Evolutionary conservation across 305 asterid genomes (phyloP), one percentile per base, ranked within the genome.

Genomic region (Fraxinus nigra): DNA sequence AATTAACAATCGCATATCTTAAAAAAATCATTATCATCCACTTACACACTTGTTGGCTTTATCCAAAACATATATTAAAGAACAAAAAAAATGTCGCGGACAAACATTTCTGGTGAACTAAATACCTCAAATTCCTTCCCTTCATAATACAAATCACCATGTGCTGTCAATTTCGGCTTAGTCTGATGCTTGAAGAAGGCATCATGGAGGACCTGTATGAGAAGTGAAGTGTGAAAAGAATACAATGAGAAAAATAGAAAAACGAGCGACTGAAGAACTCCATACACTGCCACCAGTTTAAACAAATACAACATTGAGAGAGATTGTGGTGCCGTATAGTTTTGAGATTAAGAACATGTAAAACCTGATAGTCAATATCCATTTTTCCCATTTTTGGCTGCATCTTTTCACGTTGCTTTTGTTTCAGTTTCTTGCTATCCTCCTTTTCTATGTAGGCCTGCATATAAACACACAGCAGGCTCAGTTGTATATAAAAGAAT

Each of bases 311-410:
- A 74, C 7, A 51, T 20, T 3, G 18, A 80, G 30, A 37, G 26
- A 34, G 14, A 35, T 34, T 16, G 37, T 9, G 74, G 35, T 16
- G 5, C 30, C 18, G 16, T 24, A 48, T 26, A 14, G 26, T 46
- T 18, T 6, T 38, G 8, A 43, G 83, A 40, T 38, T 5, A 35
- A 46, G 51, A 86, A 80, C 18, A 61, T 63, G 54, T 40, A 38
- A 75, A 14, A 96, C 99, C 97, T 96, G 98, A 91, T 96, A 96
- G 89, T 96, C 98, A 77, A 94, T 96, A 83, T 96, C 98, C 99
- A 96, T 96, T 85, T 96, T 96, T 13, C 99, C 99, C 98, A 96
- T 94, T 85, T 93, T 96, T 13, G 98, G 98, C 89, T 93, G 99
- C 99, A 96, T 96, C 88, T 97, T 91, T 88, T 96, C 98, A 26